Base-by-base conservation (phyloP, 495 filamentous ascomycete species). In the Xanthoparmelia taractica region DNA sequence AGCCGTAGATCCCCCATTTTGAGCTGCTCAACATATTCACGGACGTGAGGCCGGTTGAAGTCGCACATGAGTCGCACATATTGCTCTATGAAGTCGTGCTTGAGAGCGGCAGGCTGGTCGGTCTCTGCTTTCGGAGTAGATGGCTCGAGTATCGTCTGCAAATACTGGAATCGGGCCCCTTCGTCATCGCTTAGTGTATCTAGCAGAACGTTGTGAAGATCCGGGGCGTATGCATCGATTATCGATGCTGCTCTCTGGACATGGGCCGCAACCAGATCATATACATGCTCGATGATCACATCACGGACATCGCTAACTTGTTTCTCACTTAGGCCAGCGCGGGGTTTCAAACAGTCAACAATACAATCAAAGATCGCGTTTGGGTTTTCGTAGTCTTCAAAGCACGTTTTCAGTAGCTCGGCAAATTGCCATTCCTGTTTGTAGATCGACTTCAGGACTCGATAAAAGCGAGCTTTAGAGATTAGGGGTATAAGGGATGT, bases 391-490 rank as follows among this genome's bases (percentile, higher is more conserved):
- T 83, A 82, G 67, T 97, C 94, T 61, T 97, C 88, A 50, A 98
- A 89, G 71, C 91, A 96, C 2, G 87, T 84, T 66, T 89, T 77
- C 0, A 97, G 74, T 40, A 96, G 80, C 66, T 88, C 85, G 4
- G 88, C 80, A 67, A 89, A 96, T 69, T 91, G 85, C 67, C 85
- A 90, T 64, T 96, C 91, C 7, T 82, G 78, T 66, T 84, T 84
- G 70, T 96, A 96, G 36, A 89, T 89, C 33, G 88, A 87, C 74
- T 97, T 97, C 38, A 98, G 74, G 50, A 98, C 92, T n/a, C 93
- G 86, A 72, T 89, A 94, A 71, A 97, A 98, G 11, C 85, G 83
- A 7, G 95, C 94, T 66, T 87, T 78, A 60, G 86, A 82, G 67
- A 97, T 89, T 1, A 88, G 73, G 2, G 89, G 86, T 17, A 97